Evolutionary conservation across 148 eudicot species (phyloP), one percentile per base, ranked within the genome.

Genomic region (Simmondsia chinensis): DNA sequence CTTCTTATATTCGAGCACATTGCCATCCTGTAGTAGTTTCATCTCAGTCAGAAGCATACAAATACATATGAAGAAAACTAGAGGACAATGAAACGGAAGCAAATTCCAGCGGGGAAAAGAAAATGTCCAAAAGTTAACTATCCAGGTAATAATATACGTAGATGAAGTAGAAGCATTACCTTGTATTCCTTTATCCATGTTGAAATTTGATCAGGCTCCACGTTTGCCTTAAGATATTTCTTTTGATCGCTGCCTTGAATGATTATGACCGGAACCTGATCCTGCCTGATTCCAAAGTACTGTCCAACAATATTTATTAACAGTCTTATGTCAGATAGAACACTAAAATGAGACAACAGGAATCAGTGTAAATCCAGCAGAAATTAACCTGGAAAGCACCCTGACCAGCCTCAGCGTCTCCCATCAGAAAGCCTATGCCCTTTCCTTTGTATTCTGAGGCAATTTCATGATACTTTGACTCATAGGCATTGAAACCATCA

Each of bases 231-330:
- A 14, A 86, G 66, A 57, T 79, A 86, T 47, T 91, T 91, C 79
- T 76, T 48, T 29, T 83, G 83, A 54, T 91, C 99, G 39, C 52
- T 70, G 30, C 79, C 71, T 70, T 91, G 88, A 39, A 91, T 54
- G 41, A 82, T 44, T 48, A 91, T 64, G 46, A 91, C 65, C 46
- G 99, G 99, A 20, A 67, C 79, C 57, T 91, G 89, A 17, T 91
- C 89, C 18, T 82, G 74, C 27, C 60, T 74, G 39, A 86, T 66
- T 51, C 99, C 99, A 56, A 82, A 91, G 46, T 74, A 85, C 99
- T 91, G 81, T 33, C 29, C 12, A 52, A 37, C 28, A 22, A 53
- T 44, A 57, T 26, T 39, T 7, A 46, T 22, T 9, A 25, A 20
- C 23, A 36, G n/a, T 9, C 41, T 16, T 6, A 52, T 29, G 10